These are phyloP conservation scores for Epichloe brachyelytri DNA, from an alignment of 2,329 filamentous ascomycete species.

Conservation along the genomic window DNA sequence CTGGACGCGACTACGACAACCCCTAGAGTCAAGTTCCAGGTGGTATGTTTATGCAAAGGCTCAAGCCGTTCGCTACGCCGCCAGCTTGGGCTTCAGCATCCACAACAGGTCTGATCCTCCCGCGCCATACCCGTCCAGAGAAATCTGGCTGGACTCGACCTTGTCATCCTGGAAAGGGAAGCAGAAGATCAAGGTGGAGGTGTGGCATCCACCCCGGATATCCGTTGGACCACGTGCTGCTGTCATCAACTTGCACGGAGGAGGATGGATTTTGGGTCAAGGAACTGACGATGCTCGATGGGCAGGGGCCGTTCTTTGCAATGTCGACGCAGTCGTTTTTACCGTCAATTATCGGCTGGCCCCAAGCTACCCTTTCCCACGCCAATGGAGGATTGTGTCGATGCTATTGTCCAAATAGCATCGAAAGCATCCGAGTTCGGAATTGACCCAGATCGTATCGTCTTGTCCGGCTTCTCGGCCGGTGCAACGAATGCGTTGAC, in stretches of 20 bases:
- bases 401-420: slow-evolving; percentile 49
- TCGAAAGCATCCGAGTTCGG: slow-evolving; percentile 41
- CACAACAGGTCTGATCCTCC: slow-evolving; percentile 28
- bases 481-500: slow-evolving; percentile 44
- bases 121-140: slow-evolving; percentile 24
- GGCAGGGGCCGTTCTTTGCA: slow-evolving; percentile 37
- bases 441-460: slow-evolving; percentile 42
- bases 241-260: slow-evolving; percentile 55
- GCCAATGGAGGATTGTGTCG: slow-evolving; percentile 51
- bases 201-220: slow-evolving; percentile 27
- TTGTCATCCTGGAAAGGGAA: slow-evolving; percentile 23
- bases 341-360: slow-evolving; percentile 57
- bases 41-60: slow-evolving; percentile 31
- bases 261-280: slow-evolving; percentile 51
- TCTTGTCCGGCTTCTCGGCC: slow-evolving; percentile 51
- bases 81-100: slow-evolving; percentile 29
- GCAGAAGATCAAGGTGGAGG: slow-evolving; percentile 33
- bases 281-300: slow-evolving; percentile 52
- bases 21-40: slow-evolving; percentile 28
- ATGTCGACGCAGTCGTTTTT: slow-evolving; percentile 44
- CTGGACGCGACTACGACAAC: slow-evolving; percentile 28
- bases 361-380: slow-evolving; percentile 50
- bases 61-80: slow-evolving; percentile 30
- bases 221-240: slow-evolving; percentile 31
- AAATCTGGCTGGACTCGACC: slow-evolving; percentile 30